Conservation (phyloP, 2,329 filamentous ascomycete species). For the Septoria linicola region DNA sequence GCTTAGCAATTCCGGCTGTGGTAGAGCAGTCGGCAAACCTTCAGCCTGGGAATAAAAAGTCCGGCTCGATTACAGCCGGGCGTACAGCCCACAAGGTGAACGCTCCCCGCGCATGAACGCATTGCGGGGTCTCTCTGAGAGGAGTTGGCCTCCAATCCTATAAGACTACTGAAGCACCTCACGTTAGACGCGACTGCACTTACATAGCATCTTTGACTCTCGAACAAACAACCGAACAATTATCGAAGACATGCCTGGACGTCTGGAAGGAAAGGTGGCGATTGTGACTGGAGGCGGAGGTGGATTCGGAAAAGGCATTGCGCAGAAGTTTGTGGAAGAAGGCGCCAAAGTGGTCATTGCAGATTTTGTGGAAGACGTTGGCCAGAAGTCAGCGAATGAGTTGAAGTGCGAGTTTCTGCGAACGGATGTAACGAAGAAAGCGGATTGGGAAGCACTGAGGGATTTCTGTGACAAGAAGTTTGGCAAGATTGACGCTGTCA, state of each 20-base stretch:
- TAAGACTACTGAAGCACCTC: slow-evolving; percentile 2
- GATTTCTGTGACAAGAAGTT: slow-evolving; percentile 48
- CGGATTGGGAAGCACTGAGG: slow-evolving; percentile 56
- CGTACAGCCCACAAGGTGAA: slow-evolving; percentile 1
- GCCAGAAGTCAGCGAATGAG: slow-evolving; percentile 51
- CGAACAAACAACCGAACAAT: too few relatives aligned
- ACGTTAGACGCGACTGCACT: background rate
- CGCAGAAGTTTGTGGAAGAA: slow-evolving; percentile 58
- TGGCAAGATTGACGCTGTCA: slow-evolving; percentile 57
- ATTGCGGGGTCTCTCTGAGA: slow-evolving; percentile 10
- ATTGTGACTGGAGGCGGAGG: slow-evolving; percentile 61
- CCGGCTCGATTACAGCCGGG: slow-evolving; percentile 4
- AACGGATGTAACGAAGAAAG: slow-evolving; percentile 55
- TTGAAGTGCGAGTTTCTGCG: slow-evolving; percentile 46
- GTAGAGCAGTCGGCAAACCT: background rate
- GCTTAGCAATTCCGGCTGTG: too few relatives aligned
- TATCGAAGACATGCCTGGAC: slow-evolving; percentile 21
- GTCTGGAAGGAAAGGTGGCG: slow-evolving; percentile 34
- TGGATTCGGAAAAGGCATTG: slow-evolving; percentile 64
- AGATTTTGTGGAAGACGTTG: slow-evolving; percentile 58
- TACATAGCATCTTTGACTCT: background rate
- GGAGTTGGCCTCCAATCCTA: slow-evolving; percentile 4
- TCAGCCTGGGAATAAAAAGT: slow-evolving; percentile 11
- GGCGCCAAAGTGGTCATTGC: slow-evolving; percentile 62
- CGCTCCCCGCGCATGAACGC: slow-evolving; percentile 11